These are phyloP conservation scores for Arthrobotrys conoides DNA, from an alignment of 2,329 filamentous ascomycete species.

Conservation along the genomic window DNA sequence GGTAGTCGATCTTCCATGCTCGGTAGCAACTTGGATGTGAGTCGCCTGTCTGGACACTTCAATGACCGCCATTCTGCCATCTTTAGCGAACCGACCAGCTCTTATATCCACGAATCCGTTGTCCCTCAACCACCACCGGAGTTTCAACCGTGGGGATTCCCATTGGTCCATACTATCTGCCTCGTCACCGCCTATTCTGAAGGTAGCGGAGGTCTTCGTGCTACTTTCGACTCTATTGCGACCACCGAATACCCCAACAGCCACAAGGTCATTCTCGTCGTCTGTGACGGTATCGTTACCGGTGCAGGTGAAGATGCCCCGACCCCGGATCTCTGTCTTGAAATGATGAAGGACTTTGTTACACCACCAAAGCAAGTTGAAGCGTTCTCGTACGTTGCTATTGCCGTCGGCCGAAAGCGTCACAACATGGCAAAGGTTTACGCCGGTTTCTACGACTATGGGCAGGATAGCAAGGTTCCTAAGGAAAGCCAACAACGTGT, in stretches of 20 bases:
- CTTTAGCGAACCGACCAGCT: conserved; percentile 56
- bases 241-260: conserved; percentile 99
- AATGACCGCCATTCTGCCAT: conserved; percentile 57
- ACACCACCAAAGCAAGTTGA: conserved; percentile 84
- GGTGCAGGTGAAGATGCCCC: conserved; percentile 86
- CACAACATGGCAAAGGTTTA: conserved; percentile 99
- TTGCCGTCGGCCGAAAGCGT: conserved; percentile 93
- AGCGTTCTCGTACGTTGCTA: conserved; percentile 94
- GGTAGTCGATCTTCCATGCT: conserved; percentile 73
- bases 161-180: conserved; percentile 92
- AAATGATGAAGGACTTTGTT: conserved; percentile 95
- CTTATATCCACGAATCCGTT: conserved; percentile 89
- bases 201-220: conserved; percentile 90
- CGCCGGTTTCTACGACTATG: conserved; percentile 98
- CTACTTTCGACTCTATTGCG: conserved; percentile 94
- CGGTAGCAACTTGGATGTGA: conserved; percentile 63
- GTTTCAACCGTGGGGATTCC: conserved; percentile 97
- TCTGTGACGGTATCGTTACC: conserved; percentile 98
- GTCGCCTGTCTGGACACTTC: conserved; percentile 68
- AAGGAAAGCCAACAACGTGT: conserved; percentile 93
- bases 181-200: conserved; percentile 97
- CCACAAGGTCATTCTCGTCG: conserved; percentile 95
- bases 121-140: conserved; percentile 96
- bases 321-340: conserved; percentile 89
- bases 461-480: conserved; percentile 82